Percentiles rank a stretch among this genome's conserved stretches.
Evolutionary conservation across 2,329 filamentous ascomycete genomes (phyloP).

Genomic region (Lasiodiplodia citricola): DNA sequence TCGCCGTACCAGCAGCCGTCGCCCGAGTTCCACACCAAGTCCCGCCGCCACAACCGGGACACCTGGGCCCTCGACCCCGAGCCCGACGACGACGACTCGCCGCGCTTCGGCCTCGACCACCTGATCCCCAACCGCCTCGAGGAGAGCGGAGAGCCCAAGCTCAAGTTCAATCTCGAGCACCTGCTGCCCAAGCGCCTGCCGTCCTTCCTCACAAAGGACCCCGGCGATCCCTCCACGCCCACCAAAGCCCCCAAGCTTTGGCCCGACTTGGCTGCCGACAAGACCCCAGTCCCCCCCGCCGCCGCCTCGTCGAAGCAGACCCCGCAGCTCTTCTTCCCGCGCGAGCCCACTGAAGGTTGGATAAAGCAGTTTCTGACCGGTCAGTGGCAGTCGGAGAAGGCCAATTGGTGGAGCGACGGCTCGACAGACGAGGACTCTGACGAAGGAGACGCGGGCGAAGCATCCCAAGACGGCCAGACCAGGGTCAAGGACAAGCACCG

Average conservation of each 20-base stretch:
- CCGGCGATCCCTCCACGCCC: conserved; percentile 25
- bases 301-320: neutral
- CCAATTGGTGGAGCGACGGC: conserved; percentile 84
- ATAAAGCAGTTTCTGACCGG: conserved; percentile 82
- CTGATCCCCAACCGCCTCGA: conserved; percentile 44
- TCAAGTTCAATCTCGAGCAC: conserved; percentile 47
- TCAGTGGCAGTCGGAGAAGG: conserved; percentile 70
- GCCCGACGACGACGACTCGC: conserved; percentile 32
- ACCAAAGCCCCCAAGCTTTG: conserved; percentile 28
- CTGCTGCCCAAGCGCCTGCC: conserved; percentile 37
- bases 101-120: conserved; percentile 43
- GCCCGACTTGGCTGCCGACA: conserved; percentile 17
- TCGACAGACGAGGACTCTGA: conserved; percentile 67
- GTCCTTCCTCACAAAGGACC: conserved; percentile 5
- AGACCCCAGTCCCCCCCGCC: conserved; percentile 8
- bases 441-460: conserved; percentile 31
- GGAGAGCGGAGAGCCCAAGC: conserved; percentile 37
- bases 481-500: conserved; percentile 29
- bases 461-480: neutral
- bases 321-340: conserved; percentile 36
- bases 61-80: conserved; percentile 34
- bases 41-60: conserved; percentile 32
- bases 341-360: conserved; percentile 77
- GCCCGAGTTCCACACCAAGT: conserved; percentile 46
- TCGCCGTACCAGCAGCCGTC: conserved; percentile 79